phyloP scores from a whole-genome alignment of 2,329 filamentous ascomycete genomes.

The Ceratocystis eucalypticola region DNA sequence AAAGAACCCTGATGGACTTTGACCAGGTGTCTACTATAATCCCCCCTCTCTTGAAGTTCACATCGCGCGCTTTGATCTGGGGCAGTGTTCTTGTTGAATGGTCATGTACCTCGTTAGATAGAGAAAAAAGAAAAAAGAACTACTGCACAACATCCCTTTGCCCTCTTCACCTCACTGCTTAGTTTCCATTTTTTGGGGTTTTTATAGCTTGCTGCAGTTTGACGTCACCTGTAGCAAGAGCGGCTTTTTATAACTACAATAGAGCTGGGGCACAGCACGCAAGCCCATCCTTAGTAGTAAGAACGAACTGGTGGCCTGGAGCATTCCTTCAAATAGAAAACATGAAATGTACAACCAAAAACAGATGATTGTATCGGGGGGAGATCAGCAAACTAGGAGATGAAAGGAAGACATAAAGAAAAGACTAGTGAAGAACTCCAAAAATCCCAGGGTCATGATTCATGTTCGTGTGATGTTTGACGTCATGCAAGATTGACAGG shows the following conservation, averaged over 20 bases:
- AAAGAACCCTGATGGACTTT: neutral
- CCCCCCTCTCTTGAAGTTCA: neutral
- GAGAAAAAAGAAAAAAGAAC: neutral
- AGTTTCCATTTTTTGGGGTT: neutral
- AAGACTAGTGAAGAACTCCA: neutral
- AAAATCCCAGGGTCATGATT: neutral
- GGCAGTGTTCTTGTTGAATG: neutral
- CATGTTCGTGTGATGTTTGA: neutral
- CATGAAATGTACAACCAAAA: neutral
- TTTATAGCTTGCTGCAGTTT: neutral
- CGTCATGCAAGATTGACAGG: neutral
- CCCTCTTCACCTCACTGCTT: neutral
- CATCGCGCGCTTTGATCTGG: neutral
- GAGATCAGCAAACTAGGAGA: neutral
- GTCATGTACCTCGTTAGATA: neutral
- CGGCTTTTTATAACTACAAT: neutral
- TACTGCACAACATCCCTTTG: neutral
- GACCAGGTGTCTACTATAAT: neutral
- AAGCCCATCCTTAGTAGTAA: neutral
- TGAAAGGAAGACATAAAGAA: neutral
- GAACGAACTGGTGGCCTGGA: neutral
- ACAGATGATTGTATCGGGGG: neutral
- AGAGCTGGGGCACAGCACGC: neutral
- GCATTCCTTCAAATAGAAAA: neutral
- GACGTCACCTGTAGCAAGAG: slow-evolving; percentile 1